Percentiles rank a stretch among this genome's conserved stretches.
phyloP scores from a whole-genome alignment of 2,329 filamentous ascomycete species.

The Penicillium sp. region DNA sequence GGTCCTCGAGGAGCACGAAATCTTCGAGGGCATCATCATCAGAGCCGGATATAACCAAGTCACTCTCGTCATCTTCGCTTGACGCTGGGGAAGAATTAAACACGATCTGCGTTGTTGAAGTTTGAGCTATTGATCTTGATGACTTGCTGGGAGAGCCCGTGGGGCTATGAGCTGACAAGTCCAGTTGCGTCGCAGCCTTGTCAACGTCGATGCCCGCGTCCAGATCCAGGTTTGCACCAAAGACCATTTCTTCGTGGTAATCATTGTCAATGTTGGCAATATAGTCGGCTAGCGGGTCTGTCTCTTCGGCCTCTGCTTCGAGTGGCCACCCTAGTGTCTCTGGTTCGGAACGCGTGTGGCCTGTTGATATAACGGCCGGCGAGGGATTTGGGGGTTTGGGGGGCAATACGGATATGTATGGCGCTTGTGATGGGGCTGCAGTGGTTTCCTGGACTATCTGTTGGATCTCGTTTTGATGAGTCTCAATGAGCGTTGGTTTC shows the following conservation, averaged over 20 bases:
- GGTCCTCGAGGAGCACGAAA: slow-evolving; percentile 48
- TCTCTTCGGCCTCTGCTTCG: slow-evolving; percentile 54
- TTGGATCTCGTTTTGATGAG: slow-evolving; percentile 15
- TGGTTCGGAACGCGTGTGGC: not conserved
- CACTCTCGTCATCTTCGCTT: slow-evolving; percentile 17
- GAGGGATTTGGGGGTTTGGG: not conserved
- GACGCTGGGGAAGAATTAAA: slow-evolving; percentile 4
- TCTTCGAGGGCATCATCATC: slow-evolving; percentile 28
- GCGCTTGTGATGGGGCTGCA: not conserved
- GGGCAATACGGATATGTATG: not conserved
- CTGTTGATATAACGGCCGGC: not conserved
- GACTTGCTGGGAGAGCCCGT: not conserved
- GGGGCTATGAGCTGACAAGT: not conserved
- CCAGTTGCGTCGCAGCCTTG: slow-evolving; percentile 1
- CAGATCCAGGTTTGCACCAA: not conserved
- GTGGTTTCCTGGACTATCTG: slow-evolving; percentile 1
- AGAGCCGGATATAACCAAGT: slow-evolving; percentile 11
- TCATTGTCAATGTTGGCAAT: slow-evolving; percentile 39
- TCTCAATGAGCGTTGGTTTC: slow-evolving; percentile 16
- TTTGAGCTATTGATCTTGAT: slow-evolving; percentile 12
- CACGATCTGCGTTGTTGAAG: slow-evolving; percentile 17
- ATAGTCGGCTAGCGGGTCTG: slow-evolving; percentile 38
- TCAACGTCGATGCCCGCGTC: slow-evolving; percentile 10
- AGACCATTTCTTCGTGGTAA: slow-evolving; percentile 19
- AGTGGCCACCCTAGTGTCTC: slow-evolving; percentile 19